Evolutionary conservation across 257 asterid species (phyloP), one percentile per base, ranked within the genome.

Genomic region (Rhazya stricta): DNA sequence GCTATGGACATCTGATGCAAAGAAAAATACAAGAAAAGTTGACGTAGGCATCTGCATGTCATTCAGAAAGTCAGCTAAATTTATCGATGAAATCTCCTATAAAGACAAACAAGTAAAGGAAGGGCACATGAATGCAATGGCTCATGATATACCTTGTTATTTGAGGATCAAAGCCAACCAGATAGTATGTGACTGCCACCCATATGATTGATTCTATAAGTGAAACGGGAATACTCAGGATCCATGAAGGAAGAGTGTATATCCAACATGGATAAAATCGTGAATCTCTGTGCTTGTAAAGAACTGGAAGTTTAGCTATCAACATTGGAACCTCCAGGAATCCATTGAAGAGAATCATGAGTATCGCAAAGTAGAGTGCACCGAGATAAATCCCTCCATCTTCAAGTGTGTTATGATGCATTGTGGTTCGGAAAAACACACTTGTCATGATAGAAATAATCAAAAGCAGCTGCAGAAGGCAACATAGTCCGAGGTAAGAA

Each of bases 291-390:
- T 91, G 96, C 88, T 94, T 94, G 93, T 94, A 94, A 74, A 94
- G 86, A 78, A 94, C 82, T 2, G 97, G 98, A 81, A 94, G 97
- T 88, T 90, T 94, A 67, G 89, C 88, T 73, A 94, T 90, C 81
- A 90, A 83, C 98, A 94, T 83, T 71, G 98, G 88, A 75, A 94
- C 96, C 87, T 94, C 98, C 62, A 96, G 85, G 85, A 94, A 90
- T 42, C 97, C 98, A 84, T 94, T 91, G 82, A 89, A 91, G 78
- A 94, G 94, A 77, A 94, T 85, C 77, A 91, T 94, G 79, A 94
- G 91, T 89, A 91, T 90, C 25, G 96, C 84, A 73, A 90, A 94
- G 60, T 90, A 94, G 76, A 91, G 77, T 62, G 81, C 93, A 68
- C 98, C 98, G 80, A 94, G 86, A 85, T 86, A 94, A 41, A 87